Evolutionary conservation across 179 eudicot species (phyloP), one percentile per base, ranked within the genome.

Genomic region (Beta lomatogona): DNA sequence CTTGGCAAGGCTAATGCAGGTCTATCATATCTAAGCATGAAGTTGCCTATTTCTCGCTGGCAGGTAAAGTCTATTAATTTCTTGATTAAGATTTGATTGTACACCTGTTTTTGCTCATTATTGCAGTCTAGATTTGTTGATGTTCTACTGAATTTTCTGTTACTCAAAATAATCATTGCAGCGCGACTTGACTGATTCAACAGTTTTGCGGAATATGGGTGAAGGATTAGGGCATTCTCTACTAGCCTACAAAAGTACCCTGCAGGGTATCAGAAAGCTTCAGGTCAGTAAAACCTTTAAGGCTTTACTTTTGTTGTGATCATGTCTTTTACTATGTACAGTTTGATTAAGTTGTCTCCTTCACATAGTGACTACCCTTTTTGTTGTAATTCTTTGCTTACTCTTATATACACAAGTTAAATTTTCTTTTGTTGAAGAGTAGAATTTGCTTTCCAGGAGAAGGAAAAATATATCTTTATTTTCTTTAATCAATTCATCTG

Each of bases 121-220:
- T 25, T 25, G 28, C 28, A 25, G 28, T 25, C 15, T 67, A 13
- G 41, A 25, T 15, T 70, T 28, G 53, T 19, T 65, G 8, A n/a
- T 75, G 3, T 77, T 45, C 77, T 45, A 36, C 71, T 79, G 75
- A 75, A 52, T 5, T 7, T 8, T 68, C 50, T 16, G n/a, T 48
- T 19, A 58, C 57, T 36, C 5, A 18, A 25, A 46, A 67, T 79
- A 25, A 69, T 44, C 15, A 66, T 80, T 86, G 87, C 94, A 95
- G 98, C 92, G 98, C 31, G 98, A 95, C 85, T 85, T 95, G 87
- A 93, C 98, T 73, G 97, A 95, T 91, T 95, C 99, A 65, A 95
- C 99, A 53, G 99, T 94, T 77, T 82, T 95, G 87, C 90, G 99
- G 86, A 92, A 90, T 82, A 88, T 95, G 93, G 98, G 99, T 59